These are phyloP conservation scores for Termitomyces sp. DNA, from an alignment of 768 basidiomycete species.

Conservation along the genomic window DNA sequence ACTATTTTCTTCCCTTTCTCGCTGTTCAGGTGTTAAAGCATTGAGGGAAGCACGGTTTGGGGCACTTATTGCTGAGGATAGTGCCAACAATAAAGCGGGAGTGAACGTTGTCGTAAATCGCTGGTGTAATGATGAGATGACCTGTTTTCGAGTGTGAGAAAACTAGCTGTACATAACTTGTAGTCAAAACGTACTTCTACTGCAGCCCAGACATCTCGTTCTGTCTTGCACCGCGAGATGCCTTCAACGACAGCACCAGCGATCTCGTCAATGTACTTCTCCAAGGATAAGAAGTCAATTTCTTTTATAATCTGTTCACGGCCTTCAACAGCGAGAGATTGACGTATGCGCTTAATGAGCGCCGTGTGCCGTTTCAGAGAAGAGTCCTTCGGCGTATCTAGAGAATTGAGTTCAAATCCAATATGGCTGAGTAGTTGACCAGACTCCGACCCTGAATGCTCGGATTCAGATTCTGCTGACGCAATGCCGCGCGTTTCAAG, in stretches of 20 bases:
- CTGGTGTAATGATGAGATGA: conserved; percentile 84
- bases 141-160: conserved; percentile 36
- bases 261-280: conserved; percentile 96
- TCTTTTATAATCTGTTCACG: conserved; percentile 89
- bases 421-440: not conserved
- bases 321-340: conserved; percentile 78
- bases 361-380: conserved; percentile 95
- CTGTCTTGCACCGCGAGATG: conserved; percentile 80
- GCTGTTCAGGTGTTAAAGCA: conserved; percentile 65
- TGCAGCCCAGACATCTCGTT: conserved; percentile 87
- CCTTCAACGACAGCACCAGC: conserved; percentile 86
- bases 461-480: conserved; percentile 46
- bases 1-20: conserved; percentile 86
- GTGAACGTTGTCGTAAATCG: conserved; percentile 82
- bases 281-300: conserved; percentile 81
- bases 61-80: conserved; percentile 53
- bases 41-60: conserved; percentile 53
- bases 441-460: conserved; percentile 38
- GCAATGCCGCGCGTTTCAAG: conserved; percentile 53
- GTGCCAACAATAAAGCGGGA: conserved; percentile 54
- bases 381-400: conserved; percentile 81
- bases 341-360: conserved; percentile 88
- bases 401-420: not conserved
- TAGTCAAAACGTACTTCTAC: conserved; percentile 65
- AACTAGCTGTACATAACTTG: not conserved